Conservation (phyloP, 73 alveolate species). For the Paramecium octaurelia region DNA sequence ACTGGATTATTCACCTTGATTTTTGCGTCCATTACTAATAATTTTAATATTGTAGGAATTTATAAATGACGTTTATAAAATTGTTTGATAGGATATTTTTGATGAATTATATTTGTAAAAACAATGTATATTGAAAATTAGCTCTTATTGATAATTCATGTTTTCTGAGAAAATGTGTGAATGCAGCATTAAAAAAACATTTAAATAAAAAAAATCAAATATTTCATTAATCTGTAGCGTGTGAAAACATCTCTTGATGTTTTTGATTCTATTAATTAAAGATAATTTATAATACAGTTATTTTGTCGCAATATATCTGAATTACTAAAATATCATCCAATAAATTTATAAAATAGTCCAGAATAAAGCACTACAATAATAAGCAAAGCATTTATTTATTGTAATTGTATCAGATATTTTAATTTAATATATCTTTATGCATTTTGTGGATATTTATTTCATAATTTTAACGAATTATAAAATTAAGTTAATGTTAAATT, state of each 20-base stretch:
- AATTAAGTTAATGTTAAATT: not conserved
- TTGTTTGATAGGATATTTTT: not conserved
- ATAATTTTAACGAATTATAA: not conserved
- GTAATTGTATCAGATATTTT: not conserved
- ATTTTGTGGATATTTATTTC: not conserved
- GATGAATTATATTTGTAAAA: not conserved
- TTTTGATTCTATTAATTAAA: too few relatives aligned
- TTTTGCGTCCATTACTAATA: constrained; percentile 45
- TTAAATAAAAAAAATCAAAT: too few relatives aligned
- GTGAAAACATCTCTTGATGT: too few relatives aligned
- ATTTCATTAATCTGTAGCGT: too few relatives aligned
- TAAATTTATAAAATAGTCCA: too few relatives aligned
- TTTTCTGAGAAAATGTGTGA: too few relatives aligned
- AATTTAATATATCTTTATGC: not conserved
- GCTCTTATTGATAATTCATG: not conserved
- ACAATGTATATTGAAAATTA: not conserved
- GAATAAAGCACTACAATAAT: too few relatives aligned
- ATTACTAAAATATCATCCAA: too few relatives aligned
- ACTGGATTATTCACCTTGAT: constrained; percentile 79
- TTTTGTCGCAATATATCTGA: too few relatives aligned
- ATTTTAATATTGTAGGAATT: not conserved
- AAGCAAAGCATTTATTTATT: not conserved
- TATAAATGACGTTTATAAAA: not conserved
- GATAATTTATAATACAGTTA: too few relatives aligned
- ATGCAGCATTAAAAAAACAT: too few relatives aligned